Evolutionary conservation across 2,329 filamentous ascomycete genomes (phyloP).

Genomic region (Sarocladium strictum): DNA sequence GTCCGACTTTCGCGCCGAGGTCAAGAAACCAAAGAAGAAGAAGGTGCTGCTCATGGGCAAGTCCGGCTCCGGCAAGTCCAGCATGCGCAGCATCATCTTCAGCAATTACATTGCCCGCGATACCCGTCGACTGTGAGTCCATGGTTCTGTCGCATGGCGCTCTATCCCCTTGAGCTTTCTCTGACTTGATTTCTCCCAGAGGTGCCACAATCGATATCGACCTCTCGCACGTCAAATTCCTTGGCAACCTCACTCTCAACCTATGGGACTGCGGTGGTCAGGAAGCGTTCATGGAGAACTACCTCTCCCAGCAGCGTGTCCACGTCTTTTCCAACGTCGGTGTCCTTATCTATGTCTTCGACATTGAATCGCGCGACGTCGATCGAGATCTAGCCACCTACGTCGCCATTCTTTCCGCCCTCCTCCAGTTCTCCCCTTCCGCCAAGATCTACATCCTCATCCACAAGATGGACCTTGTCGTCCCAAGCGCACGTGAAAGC

Average conservation of each 20-base stretch:
- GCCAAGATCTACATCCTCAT: slow-evolving; percentile 92
- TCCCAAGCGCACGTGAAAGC: slow-evolving; percentile 67
- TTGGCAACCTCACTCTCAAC: slow-evolving; percentile 94
- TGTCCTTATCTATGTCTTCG: slow-evolving; percentile 98
- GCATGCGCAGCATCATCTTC: slow-evolving; percentile 98
- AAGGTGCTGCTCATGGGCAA: slow-evolving; percentile 91
- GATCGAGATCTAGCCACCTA: slow-evolving; percentile 91
- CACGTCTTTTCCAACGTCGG: slow-evolving; percentile 97
- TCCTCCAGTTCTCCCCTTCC: slow-evolving; percentile 73
- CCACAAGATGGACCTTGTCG: slow-evolving; percentile 98
- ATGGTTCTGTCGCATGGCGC: background rate
- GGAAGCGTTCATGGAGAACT: slow-evolving; percentile 98
- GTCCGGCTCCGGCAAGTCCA: slow-evolving; percentile 94
- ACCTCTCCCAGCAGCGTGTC: slow-evolving; percentile 87
- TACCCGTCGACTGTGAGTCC: slow-evolving; percentile 67
- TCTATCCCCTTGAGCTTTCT: too few relatives aligned
- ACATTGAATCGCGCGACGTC: slow-evolving; percentile 93
- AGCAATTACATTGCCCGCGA: slow-evolving; percentile 98
- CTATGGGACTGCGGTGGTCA: slow-evolving; percentile 99
- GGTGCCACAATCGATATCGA: slow-evolving; percentile 98
- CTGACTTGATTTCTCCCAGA: slow-evolving; percentile 23
- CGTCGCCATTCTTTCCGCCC: slow-evolving; percentile 79
- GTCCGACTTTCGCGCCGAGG: slow-evolving; percentile 38
- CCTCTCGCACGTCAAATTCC: slow-evolving; percentile 96
- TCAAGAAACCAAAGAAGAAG: slow-evolving; percentile 73